These are phyloP conservation scores for Gastrolobium villosum DNA, from an alignment of 306 rosid genomes.

Conservation along the genomic window DNA sequence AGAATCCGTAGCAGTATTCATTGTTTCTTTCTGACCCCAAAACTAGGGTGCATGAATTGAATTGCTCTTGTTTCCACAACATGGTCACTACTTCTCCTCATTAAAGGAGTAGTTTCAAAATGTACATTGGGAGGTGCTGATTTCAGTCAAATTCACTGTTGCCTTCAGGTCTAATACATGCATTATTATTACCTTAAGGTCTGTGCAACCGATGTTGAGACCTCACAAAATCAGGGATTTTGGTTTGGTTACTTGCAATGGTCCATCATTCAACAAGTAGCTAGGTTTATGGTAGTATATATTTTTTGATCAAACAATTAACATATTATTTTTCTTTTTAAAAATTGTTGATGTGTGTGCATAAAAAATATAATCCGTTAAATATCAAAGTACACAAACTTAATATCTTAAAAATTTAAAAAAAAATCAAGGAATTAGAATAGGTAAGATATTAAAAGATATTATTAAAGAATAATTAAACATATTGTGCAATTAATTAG, in stretches of 20 bases:
- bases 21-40: conserved; percentile 24
- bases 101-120: neutral
- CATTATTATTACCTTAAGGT: conserved; percentile 21
- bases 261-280: neutral
- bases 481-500: no score
- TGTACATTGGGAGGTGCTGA: neutral
- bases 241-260: neutral
- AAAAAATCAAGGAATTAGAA: no score
- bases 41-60: neutral
- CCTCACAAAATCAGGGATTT: conserved; percentile 1
- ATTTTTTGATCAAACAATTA: no score
- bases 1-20: neutral
- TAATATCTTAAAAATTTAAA: neutral
- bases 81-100: neutral
- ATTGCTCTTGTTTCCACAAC: neutral
- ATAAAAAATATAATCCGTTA: no score
- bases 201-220: neutral
- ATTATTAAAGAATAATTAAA: no score
- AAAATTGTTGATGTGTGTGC: no score
- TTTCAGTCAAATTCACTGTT: conserved; percentile 33
- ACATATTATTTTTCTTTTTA: no score
- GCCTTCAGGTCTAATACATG: neutral
- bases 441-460: no score
- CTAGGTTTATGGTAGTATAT: neutral
- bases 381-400: no score